A percentile compares a stretch with the other conserved stretches of the same genome.
Evolutionary conservation across 371 early-diverging fungal species (phyloP).

Genomic region (Rhizopus microsporus): DNA sequence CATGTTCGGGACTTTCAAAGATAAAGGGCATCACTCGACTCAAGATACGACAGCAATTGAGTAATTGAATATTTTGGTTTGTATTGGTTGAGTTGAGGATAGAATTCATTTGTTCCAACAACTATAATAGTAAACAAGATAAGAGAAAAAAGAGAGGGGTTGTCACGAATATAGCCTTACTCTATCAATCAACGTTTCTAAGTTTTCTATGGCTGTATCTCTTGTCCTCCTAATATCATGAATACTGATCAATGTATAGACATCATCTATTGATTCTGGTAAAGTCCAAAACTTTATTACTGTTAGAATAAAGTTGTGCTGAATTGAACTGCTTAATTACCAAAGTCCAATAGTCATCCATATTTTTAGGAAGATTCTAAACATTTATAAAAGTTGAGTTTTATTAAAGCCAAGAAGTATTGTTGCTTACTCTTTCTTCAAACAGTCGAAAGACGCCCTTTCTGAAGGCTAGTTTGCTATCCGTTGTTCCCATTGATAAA

Average conservation of each 20-base stretch:
- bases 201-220: slow-evolving; percentile 72
- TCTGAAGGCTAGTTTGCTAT: slow-evolving; percentile 86
- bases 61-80: slow-evolving; percentile 49
- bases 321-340: slow-evolving; percentile 16
- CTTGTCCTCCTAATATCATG: slow-evolving; percentile 79
- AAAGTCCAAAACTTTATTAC: slow-evolving; percentile 70
- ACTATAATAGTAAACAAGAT: slow-evolving; percentile 16
- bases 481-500: slow-evolving; percentile 79
- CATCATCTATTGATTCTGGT: slow-evolving; percentile 83
- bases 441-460: slow-evolving; percentile 81
- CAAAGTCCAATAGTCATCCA: slow-evolving; percentile 71
- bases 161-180: slow-evolving; percentile 25
- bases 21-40: slow-evolving; percentile 77
- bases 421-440: slow-evolving; percentile 69
- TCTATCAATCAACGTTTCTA: slow-evolving; percentile 72
- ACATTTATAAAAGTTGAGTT: neutral
- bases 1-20: slow-evolving; percentile 63
- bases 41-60: slow-evolving; percentile 77
- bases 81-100: slow-evolving; percentile 37
- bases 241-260: slow-evolving; percentile 82
- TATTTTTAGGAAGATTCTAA: slow-evolving; percentile 65
- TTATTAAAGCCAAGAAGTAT: neutral
- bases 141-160: too few relatives aligned
- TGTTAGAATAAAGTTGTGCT: neutral
- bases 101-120: slow-evolving; percentile 49